Conservation (phyloP, 192 early-diverging fungal species). For the Coemansia sp. region DNA sequence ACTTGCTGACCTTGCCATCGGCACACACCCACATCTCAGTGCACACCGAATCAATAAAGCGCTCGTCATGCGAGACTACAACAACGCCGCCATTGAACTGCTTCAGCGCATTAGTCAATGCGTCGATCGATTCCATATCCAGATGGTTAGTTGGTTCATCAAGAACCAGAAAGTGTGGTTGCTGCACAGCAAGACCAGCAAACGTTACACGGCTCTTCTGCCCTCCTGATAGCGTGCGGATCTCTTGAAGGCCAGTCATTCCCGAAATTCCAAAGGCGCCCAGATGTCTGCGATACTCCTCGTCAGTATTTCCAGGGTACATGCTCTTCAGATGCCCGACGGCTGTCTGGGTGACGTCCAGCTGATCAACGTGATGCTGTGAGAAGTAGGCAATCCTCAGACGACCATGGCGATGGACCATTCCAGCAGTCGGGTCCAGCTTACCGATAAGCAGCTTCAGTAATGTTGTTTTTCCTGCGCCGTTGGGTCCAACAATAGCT, state of each 20-base stretch:
- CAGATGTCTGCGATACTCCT: slow-evolving; percentile 93
- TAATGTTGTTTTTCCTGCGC: slow-evolving; percentile 97
- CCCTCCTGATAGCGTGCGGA: slow-evolving; percentile 94
- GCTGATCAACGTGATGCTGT: slow-evolving; percentile 97
- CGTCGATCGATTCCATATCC: slow-evolving; percentile 93
- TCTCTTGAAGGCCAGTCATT: slow-evolving; percentile 90
- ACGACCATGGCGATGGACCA: slow-evolving; percentile 88
- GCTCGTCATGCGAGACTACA: slow-evolving; percentile 96
- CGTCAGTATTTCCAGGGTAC: slow-evolving; percentile 89
- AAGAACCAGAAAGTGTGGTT: slow-evolving; percentile 93
- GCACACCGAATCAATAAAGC: slow-evolving; percentile 87
- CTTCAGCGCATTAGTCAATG: slow-evolving; percentile 80
- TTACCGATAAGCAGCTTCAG: slow-evolving; percentile 87
- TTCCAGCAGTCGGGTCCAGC: slow-evolving; percentile 74
- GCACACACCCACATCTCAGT: slow-evolving; percentile 93
- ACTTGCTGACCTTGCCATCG: slow-evolving; percentile 75
- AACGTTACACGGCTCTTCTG: slow-evolving; percentile 97
- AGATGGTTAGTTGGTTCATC: slow-evolving; percentile 97
- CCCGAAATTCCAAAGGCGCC: slow-evolving; percentile 96
- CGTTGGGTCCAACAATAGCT: slow-evolving; percentile 99
- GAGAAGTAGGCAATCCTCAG: slow-evolving; percentile 92
- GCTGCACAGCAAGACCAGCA: slow-evolving; percentile 83
- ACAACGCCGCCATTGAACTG: slow-evolving; percentile 93
- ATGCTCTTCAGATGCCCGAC: slow-evolving; percentile 86
- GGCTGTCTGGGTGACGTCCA: slow-evolving; percentile 79